Base-by-base conservation (phyloP, 768 basidiomycete genomes). In the Agaricus subrufescens region DNA sequence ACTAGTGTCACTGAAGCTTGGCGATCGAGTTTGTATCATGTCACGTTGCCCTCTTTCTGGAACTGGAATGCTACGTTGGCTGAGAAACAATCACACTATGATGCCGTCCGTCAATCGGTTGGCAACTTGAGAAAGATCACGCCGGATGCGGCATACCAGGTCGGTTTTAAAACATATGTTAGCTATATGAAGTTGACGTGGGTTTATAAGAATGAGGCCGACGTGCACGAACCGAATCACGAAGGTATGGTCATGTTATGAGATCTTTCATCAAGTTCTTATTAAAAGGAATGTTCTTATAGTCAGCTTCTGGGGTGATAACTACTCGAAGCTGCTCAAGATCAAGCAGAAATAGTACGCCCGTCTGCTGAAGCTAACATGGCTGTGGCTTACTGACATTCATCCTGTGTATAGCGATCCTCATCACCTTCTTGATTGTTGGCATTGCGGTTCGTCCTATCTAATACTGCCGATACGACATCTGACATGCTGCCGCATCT, bases 331-430 rank as follows among this genome's bases (percentile, higher is more conserved):
- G 61, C 62, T 80, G 4, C 62, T 76, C 27, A 52, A 58, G 26
- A 70, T 80, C 59, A 80, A 79, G 63, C 54, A 69, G 60, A 77
- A 77, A 66, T 80, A 78, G 78, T 80, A 60, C 15, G 75, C 34
- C 34, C 1, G 3, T 34, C 46, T 48, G 14, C 12, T 10, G 30
- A 50, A 8, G n/a, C 26, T 38, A 3, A 58, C 46, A 1, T 46
- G 11, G 30, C 11, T 31, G 47, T 25, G n/a, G 42, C 2, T 48
- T 8, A 27, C 46, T 26, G 12, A 26, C 38, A 23, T 34, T 19
- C 23, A 4, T 19, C n/a, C 19, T 37, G 37, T 15, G 9, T 19
- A 4, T 58, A 80, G 78, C 62, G 79, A 79, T 65, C 78, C 79
- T 27, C 64, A 78, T 30, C 71, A 71, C 14, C 66, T 78, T 31